Conservation (phyloP, 1,284 basidiomycete species). For the Rhodotorula sp. region DNA sequence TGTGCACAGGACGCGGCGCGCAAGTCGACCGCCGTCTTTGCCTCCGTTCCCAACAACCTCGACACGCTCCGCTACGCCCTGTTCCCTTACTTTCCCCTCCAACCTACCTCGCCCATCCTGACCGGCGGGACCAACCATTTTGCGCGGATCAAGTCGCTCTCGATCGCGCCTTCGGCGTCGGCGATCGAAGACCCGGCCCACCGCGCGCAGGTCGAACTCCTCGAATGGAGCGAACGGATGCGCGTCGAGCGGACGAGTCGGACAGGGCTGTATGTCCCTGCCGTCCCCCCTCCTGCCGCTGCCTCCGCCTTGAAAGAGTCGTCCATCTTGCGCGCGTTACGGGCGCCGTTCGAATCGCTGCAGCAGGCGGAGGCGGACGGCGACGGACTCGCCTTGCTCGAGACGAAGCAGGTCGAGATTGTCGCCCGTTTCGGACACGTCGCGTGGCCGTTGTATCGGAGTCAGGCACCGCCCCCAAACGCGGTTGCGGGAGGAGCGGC, state of each 20-base stretch:
- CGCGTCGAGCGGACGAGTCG: slow-evolving; percentile 10
- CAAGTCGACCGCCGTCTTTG: slow-evolving; percentile 19
- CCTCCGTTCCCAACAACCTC: slow-evolving; percentile 17
- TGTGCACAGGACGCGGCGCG: neutral
- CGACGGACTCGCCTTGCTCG: neutral
- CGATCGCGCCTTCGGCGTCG: slow-evolving; percentile 1
- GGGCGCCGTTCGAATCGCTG: neutral
- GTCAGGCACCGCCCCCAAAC: too few relatives aligned
- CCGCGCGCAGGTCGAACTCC: slow-evolving; percentile 3
- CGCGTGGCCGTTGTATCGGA: slow-evolving; percentile 25
- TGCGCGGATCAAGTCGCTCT: slow-evolving; percentile 15
- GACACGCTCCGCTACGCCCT: slow-evolving; percentile 14
- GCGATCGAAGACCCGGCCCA: neutral
- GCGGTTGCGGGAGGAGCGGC: neutral
- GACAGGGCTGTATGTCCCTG: slow-evolving; percentile 3
- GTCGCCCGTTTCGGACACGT: slow-evolving; percentile 32
- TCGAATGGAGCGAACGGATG: slow-evolving; percentile 18
- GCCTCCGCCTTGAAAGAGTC: neutral
- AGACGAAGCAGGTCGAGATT: slow-evolving; percentile 13
- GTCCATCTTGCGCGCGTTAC: neutral
- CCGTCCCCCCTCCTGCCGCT: too few relatives aligned
- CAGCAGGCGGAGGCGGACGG: neutral
- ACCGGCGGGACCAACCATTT: neutral
- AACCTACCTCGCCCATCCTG: neutral
- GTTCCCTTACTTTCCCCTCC: slow-evolving; percentile 12